Base-by-base conservation (phyloP, 345 rosid species). In the Brassica juncea region DNA sequence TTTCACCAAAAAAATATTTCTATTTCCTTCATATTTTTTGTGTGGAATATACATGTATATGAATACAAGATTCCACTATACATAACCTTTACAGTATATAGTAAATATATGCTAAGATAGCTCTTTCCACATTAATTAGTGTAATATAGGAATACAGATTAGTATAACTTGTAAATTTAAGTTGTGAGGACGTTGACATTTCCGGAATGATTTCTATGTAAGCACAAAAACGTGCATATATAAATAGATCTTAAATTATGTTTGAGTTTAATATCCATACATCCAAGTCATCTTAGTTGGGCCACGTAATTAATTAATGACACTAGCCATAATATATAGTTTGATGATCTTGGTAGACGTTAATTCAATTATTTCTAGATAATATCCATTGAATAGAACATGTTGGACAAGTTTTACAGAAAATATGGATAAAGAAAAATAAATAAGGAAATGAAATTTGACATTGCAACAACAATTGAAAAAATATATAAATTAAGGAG, bases 211-310 rank as follows among this genome's bases (percentile, higher is more conserved):
- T 67, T 8, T 61, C 7, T 16, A 72, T 16, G 66, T 32, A 75
- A 21, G 71, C 11, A 14, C 55, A 21, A 15, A 49, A 47, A 31
- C 21, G 44, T 39, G 44, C 5, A 9, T 35, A 37, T 15, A 57
- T 57, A 57, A 9, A 16, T 14, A 39, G 12, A 16, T 60, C 15
- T 30, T 59, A 15, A 21, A 42, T 4, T 42, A 12, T 42, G 16
- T 30, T 68, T 30, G 14, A 27, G 42, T 1, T 60, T 68, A 70
- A 25, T 21, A 59, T 59, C 52, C 73, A 42, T 4, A 67, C 31
- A 54, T 66, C 27, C 11, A 55, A 55, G 39, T 66, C 72, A 75
- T 75, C 58, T 10, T 58, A 15, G 68, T 68, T 76, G 73, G 59
- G 60, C 32, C 31, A 39, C 67, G 9, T 15, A 15, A 66, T 15